Evolutionary conservation across 768 basidiomycete species (phyloP), one percentile per base, ranked within the genome.

Genomic region (Tulasnella sp.): DNA sequence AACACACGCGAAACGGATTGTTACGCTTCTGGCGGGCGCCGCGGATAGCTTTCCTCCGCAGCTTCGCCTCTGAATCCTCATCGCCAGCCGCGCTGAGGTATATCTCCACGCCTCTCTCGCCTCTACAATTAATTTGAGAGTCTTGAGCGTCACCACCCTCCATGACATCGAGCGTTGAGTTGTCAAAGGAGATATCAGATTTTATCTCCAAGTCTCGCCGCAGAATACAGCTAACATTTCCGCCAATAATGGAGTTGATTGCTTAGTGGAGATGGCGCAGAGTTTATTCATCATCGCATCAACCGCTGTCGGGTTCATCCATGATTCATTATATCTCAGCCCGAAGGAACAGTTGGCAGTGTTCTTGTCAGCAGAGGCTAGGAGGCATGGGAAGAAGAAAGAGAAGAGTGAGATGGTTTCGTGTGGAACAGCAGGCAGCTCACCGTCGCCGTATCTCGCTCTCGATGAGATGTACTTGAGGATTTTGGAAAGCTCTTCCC

Each of bases 131-230:
- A n/a, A n/a, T n/a, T n/a, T n/a, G n/a, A n/a, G n/a, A n/a, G n/a
- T n/a, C n/a, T n/a, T n/a, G n/a, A n/a, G n/a, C n/a, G n/a, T n/a
- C n/a, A n/a, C n/a, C n/a, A n/a, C n/a, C n/a, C 38, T 60, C 15
- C 60, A 60, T 25, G 60, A 60, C 11, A 59, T 60, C 29, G 60
- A 60, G 25, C n/a, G 19, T 12, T 44, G 29, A 1, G 38, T 59
- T 29, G 55, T 59, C 46, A 22, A 57, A 38, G 25, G 21, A 4
- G 60, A 60, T 25, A 60, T 60, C 31, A 11, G 29, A 11, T 17
- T 60, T 12, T 60, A 60, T 45, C 60, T 60, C 29, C 60, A 53
- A n/a, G n/a, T n/a, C 21, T n/a, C 60, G 11, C 42, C 60, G n/a
- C n/a, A n/a, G n/a, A n/a, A n/a, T n/a, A n/a, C n/a, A n/a, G 24